These are phyloP conservation scores for Cytospora piceicola DNA, from an alignment of 2,329 filamentous ascomycete genomes.

Conservation along the genomic window DNA sequence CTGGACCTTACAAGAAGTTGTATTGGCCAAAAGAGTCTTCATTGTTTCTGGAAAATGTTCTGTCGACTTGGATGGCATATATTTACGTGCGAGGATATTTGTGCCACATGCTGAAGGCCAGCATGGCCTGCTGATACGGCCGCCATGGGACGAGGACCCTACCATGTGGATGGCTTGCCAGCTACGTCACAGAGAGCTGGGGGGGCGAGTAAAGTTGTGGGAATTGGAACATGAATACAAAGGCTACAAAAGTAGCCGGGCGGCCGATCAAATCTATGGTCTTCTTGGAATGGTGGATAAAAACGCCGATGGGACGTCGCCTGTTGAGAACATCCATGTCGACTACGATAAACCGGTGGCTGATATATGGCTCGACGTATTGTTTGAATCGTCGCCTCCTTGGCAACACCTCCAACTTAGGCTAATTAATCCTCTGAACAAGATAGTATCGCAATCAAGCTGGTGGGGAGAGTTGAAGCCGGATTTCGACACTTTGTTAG, in stretches of 20 bases:
- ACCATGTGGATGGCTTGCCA: background rate
- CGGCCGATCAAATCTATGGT: conserved; percentile 5
- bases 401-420: background rate
- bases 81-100: background rate
- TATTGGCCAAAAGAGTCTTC: background rate
- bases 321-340: background rate
- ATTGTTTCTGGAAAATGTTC: background rate
- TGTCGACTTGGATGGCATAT: background rate
- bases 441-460: too few relatives aligned
- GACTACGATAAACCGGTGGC: background rate
- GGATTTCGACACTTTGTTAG: background rate
- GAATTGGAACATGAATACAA: background rate
- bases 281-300: background rate
- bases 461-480: too few relatives aligned
- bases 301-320: background rate
- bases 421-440: background rate
- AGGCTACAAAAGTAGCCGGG: background rate
- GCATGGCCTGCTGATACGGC: too few relatives aligned
- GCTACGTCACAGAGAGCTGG: background rate
- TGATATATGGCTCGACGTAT: background rate
- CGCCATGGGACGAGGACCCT: background rate
- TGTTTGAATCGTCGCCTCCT: conserved; percentile 4
- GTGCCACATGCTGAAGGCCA: too few relatives aligned
- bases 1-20: conserved; percentile 13
- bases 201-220: background rate